Evolutionary conservation across 1,284 basidiomycete genomes (phyloP), one percentile per base, ranked within the genome.

Genomic region (Phylloporus sp.): DNA sequence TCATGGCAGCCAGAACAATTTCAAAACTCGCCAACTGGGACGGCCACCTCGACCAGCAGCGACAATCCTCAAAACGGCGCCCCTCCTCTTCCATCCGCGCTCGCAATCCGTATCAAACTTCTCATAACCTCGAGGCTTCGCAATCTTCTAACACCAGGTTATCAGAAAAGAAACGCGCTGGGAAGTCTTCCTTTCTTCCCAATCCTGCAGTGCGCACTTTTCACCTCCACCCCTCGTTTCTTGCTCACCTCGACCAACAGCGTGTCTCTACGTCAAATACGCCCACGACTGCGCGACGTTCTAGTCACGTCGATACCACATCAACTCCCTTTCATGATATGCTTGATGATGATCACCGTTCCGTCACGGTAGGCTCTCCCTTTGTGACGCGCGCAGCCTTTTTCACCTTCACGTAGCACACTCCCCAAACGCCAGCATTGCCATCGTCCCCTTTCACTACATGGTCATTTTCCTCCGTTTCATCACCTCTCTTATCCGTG

Each of bases 21-120:
- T 61, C 75, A 60, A 71, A 77, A 35, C 62, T 66, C 55, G 63
- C 68, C 12, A 66, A 53, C 27, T 74, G 75, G 77, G 73, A 78
- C 19, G 60, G 62, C 15, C 67, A 27, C 60, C 71, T 60, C 61
- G 57, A 66, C 63, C 66, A 64, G 27, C 47, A 66, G 19, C 70
- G 52, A 25, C 64, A 59, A 69, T 53, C 25, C n/a, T 37, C 69
- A 14, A 64, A 58, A 61, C 62, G 63, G 72, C 55, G 45, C 41
- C 70, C 19, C 61, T 66, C 72, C 25, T 61, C 76, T 32, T 65
- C 75, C 60, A 65, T 14, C 58, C 65, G 60, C 47, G 60, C 47
- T 58, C 66, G 66, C 56, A 64, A 74, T 66, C 59, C 66, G 19
- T 27, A 70, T 43, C 66, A 63, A 10, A 17, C 67, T 43, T 55